phyloP scores from a whole-genome alignment of 495 filamentous ascomycete genomes.

The Neurospora sp. region DNA sequence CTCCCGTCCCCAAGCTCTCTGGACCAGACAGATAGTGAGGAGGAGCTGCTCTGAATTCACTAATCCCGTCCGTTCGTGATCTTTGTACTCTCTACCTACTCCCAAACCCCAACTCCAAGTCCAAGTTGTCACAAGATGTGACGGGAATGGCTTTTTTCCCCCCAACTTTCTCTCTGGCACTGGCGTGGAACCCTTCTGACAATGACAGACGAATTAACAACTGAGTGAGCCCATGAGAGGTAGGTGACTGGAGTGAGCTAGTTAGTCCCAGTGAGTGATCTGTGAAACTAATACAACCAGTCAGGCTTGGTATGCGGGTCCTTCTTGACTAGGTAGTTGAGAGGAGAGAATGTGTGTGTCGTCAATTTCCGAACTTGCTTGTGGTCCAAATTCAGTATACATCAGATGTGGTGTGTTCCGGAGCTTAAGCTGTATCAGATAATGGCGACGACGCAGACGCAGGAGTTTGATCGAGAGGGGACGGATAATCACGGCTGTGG shows the following conservation, averaged over 20 bases:
- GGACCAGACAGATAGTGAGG: no score
- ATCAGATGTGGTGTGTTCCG: slow-evolving; percentile 29
- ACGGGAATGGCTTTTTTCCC: background rate
- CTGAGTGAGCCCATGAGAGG: background rate
- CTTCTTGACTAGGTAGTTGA: background rate
- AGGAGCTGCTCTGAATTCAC: background rate
- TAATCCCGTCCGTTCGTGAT: background rate
- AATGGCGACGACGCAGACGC: slow-evolving; percentile 90
- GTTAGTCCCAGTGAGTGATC: background rate
- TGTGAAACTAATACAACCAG: background rate
- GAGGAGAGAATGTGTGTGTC: no score
- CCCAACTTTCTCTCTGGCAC: background rate
- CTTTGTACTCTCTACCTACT: background rate
- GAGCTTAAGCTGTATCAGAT: slow-evolving; percentile 63
- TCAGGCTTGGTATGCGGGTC: background rate
- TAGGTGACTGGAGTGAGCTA: background rate
- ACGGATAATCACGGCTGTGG: slow-evolving; percentile 90
- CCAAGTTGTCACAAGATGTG: background rate
- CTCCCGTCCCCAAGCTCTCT: background rate
- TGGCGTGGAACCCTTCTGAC: background rate
- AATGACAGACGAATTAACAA: background rate
- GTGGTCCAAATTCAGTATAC: background rate
- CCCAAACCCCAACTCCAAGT: background rate
- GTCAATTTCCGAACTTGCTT: background rate
- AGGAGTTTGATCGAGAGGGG: slow-evolving; percentile 92